These are phyloP conservation scores for Penicillium manginii DNA, from an alignment of 495 filamentous ascomycete genomes.

Conservation along the genomic window DNA sequence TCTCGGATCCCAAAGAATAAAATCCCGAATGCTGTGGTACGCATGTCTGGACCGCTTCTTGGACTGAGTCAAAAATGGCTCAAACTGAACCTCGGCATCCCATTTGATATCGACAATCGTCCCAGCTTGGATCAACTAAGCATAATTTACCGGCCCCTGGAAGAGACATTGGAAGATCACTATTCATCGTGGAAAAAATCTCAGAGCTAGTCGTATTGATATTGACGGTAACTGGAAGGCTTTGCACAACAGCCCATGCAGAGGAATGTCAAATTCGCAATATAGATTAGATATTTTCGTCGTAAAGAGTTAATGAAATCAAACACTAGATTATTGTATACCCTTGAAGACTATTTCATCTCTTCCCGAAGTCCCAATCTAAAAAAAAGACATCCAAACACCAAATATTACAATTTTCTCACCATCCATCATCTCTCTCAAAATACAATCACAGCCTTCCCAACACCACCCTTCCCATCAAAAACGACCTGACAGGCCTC, in stretches of 20 bases:
- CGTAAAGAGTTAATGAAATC: too few relatives aligned
- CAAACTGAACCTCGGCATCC: conserved; percentile 17
- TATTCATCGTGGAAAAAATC: conserved; percentile 21
- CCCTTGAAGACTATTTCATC: neutral
- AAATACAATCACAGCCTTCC: conserved; percentile 51
- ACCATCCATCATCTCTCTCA: neutral
- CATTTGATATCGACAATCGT: conserved; percentile 21
- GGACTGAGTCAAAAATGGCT: conserved; percentile 23
- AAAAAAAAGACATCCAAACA: too few relatives aligned
- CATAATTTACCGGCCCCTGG: conserved; percentile 20
- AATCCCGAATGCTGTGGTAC: conserved; percentile 18
- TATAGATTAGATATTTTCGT: neutral
- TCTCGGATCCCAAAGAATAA: conserved; percentile 16
- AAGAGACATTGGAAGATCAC: conserved; percentile 23
- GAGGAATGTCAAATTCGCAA: neutral
- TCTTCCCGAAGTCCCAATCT: too few relatives aligned
- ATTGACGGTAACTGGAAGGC: neutral
- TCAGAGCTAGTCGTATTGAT: neutral
- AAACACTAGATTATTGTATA: neutral
- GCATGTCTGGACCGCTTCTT: conserved; percentile 18
- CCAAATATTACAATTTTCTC: too few relatives aligned
- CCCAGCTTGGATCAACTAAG: conserved; percentile 21
- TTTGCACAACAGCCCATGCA: neutral
- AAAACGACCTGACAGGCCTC: conserved; percentile 49
- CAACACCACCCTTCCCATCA: conserved; percentile 55